phyloP scores from a whole-genome alignment of 2,329 filamentous ascomycete genomes.

The Hypoxylon sp. region DNA sequence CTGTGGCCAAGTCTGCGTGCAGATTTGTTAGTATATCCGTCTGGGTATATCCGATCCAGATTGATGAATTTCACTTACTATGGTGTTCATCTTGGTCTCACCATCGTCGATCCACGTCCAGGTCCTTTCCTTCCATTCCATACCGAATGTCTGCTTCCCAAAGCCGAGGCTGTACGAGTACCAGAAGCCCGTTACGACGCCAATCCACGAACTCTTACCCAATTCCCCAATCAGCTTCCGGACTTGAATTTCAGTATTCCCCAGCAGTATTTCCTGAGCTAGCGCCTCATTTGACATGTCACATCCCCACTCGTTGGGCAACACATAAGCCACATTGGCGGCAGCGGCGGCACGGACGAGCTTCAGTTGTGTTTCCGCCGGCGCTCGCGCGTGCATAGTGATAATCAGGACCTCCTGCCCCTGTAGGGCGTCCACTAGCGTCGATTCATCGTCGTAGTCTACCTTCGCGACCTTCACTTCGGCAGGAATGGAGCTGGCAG shows the following conservation, averaged over 20 bases:
- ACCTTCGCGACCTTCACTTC: slow-evolving; percentile 61
- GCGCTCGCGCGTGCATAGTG: slow-evolving; percentile 62
- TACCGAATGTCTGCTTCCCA: slow-evolving; percentile 60
- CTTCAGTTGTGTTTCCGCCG: slow-evolving; percentile 63
- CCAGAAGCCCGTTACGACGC: slow-evolving; percentile 65
- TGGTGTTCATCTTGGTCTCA: slow-evolving; percentile 66
- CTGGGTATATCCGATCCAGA: accelerated
- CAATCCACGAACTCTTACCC: slow-evolving; percentile 61
- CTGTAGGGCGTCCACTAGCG: slow-evolving; percentile 65
- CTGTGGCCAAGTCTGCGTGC: slow-evolving; percentile 48
- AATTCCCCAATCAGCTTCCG: slow-evolving; percentile 59
- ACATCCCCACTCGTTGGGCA: slow-evolving; percentile 67
- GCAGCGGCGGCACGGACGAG: slow-evolving; percentile 69
- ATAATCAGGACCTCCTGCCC: slow-evolving; percentile 73
- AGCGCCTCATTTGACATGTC: slow-evolving; percentile 60
- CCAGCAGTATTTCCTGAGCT: slow-evolving; percentile 53
- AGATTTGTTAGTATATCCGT: slow-evolving; percentile 2
- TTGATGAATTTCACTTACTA: slow-evolving; percentile 60
- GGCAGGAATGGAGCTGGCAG: slow-evolving; percentile 57
- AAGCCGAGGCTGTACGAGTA: slow-evolving; percentile 67
- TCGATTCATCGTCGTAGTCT: slow-evolving; percentile 61
- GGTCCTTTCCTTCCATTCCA: slow-evolving; percentile 61
- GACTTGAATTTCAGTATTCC: slow-evolving; percentile 43
- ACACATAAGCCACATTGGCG: slow-evolving; percentile 68
- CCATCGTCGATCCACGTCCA: slow-evolving; percentile 71